These are phyloP conservation scores for Lasiodiplodia sp. DNA, from an alignment of 2,329 filamentous ascomycete species.

Conservation along the genomic window DNA sequence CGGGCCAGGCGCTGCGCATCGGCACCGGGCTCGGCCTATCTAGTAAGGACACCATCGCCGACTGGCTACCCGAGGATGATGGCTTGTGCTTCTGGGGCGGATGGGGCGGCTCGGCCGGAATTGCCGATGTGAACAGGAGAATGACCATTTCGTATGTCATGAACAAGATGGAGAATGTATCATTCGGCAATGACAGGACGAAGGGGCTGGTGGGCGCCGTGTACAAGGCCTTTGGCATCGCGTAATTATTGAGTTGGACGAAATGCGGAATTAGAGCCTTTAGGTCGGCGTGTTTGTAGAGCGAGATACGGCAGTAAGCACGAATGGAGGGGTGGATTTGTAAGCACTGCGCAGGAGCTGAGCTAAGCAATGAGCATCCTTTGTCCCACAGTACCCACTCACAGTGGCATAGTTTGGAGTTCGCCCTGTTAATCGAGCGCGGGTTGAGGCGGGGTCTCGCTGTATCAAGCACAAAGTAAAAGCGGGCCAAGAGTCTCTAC, in stretches of 20 bases:
- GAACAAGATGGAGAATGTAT: conserved; percentile 33
- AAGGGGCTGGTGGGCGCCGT: background rate
- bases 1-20: background rate
- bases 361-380: background rate
- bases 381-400: background rate
- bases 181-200: conserved; percentile 2
- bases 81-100: conserved; percentile 34
- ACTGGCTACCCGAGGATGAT: background rate
- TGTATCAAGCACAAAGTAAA: background rate
- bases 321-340: background rate
- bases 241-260: background rate
- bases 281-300: too few species aligned
- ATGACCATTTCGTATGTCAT: conserved; percentile 36
- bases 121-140: conserved; percentile 33
- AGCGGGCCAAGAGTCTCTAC: background rate
- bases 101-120: conserved; percentile 34
- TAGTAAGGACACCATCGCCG: background rate
- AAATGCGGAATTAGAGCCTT: background rate
- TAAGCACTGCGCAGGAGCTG: background rate
- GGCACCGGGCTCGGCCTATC: background rate
- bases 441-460: too few species aligned
- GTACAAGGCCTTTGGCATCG: background rate
- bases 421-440: background rate
- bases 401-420: background rate
- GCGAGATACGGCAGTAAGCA: background rate